Conservation (phyloP, 768 basidiomycete genomes). For the Panaeolus cyanescens region DNA sequence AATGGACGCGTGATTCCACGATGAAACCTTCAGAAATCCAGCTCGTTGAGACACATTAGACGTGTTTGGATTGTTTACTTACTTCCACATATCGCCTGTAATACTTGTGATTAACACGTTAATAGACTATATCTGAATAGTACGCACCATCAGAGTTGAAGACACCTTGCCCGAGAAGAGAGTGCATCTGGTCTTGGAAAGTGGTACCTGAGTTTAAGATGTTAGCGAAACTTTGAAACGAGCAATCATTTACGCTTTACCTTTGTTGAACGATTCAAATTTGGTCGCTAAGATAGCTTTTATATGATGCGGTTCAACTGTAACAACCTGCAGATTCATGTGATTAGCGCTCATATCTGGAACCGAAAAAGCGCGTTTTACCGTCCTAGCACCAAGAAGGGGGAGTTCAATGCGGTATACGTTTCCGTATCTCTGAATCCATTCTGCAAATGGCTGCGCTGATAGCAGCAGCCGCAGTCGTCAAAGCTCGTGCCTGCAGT, state of each 20-base stretch:
- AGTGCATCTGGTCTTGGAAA: slow-evolving; percentile 43
- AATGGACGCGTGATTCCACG: slow-evolving; percentile 64
- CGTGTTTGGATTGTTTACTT: slow-evolving; percentile 3
- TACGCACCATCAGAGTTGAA: slow-evolving; percentile 66
- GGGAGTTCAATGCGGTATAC: not conserved
- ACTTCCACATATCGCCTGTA: slow-evolving; percentile 41
- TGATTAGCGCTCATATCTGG: not conserved
- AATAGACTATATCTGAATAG: not conserved
- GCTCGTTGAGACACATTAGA: not conserved
- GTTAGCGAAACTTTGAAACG: not conserved
- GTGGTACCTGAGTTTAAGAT: not conserved
- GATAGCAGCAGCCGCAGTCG: not conserved
- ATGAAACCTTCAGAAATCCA: slow-evolving; percentile 44
- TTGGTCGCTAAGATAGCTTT: not conserved
- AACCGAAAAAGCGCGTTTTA: not conserved
- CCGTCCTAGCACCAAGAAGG: not conserved
- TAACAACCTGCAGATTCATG: not conserved
- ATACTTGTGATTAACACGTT: not conserved
- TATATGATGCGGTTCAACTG: slow-evolving; percentile 5
- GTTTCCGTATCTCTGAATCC: not conserved
- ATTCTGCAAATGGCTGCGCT: not conserved
- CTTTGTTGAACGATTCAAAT: slow-evolving; percentile 2
- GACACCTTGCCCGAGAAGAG: slow-evolving; percentile 62
- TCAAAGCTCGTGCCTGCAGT: not conserved
- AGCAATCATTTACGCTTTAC: not conserved